Percentiles rank a stretch among this genome's conserved stretches.
Conservation (phyloP, 768 basidiomycete genomes). For the Boletus fagicola region DNA sequence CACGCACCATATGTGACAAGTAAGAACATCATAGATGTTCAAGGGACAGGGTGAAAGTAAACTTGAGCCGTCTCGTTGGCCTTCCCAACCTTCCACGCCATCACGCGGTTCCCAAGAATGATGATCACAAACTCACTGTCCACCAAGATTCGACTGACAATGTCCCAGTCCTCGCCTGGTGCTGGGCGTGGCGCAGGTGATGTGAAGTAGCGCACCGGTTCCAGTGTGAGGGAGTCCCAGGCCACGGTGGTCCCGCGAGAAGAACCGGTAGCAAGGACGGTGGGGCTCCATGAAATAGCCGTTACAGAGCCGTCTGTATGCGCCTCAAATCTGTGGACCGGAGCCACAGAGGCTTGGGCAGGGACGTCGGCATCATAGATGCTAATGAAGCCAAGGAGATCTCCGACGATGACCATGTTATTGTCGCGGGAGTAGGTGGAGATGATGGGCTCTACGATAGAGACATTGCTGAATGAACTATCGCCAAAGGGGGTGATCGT, state of each 20-base stretch:
- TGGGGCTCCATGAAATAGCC: constrained; percentile 57
- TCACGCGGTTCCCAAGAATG: constrained; percentile 56
- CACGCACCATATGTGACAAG: too few relatives aligned
- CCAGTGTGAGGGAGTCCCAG: constrained; percentile 67
- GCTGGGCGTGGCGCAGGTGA: constrained; percentile 41
- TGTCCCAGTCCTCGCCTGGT: constrained; percentile 38
- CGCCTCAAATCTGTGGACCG: constrained; percentile 56
- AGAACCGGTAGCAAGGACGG: constrained; percentile 66
- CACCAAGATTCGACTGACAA: constrained; percentile 57
- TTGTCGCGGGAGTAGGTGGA: constrained; percentile 39
- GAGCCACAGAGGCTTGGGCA: constrained; percentile 24
- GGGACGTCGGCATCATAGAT: constrained; percentile 52
- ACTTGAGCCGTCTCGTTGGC: too few relatives aligned
- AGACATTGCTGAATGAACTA: constrained; percentile 49
- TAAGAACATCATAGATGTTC: too few relatives aligned
- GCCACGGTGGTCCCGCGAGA: constrained; percentile 54
- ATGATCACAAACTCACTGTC: constrained; percentile 55
- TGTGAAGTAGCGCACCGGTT: constrained; percentile 52
- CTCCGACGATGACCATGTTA: constrained; percentile 62
- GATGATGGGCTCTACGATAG: constrained; percentile 44
- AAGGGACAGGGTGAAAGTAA: too few relatives aligned
- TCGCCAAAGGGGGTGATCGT: constrained; percentile 50
- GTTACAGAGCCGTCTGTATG: constrained; percentile 64
- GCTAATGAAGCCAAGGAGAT: constrained; percentile 60
- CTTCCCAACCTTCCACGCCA: constrained; percentile 78